These are phyloP conservation scores for Saccharomycopsis olivae DNA, from an alignment of 805 yeast genomes.

Conservation along the genomic window DNA sequence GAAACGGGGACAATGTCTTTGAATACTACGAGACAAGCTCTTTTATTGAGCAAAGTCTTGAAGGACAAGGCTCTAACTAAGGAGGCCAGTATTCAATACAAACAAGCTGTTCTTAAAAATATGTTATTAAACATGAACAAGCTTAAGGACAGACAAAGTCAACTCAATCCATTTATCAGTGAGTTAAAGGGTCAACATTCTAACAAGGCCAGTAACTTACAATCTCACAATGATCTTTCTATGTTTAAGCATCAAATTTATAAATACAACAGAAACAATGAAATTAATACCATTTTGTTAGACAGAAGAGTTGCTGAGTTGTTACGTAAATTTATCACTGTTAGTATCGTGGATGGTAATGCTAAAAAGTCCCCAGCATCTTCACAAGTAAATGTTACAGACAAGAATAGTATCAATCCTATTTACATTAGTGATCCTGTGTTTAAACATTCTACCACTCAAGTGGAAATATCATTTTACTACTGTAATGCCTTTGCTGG, in stretches of 20 bases:
- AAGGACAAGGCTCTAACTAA: too few relatives aligned
- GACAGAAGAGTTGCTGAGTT: constrained; percentile 12
- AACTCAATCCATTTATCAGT: constrained; percentile 2
- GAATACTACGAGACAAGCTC: too few relatives aligned
- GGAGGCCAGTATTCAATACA: too few relatives aligned
- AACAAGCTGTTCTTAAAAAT: constrained; percentile 11
- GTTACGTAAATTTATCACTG: constrained; percentile 9
- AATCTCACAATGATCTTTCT: constrained; percentile 11
- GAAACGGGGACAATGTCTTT: too few relatives aligned
- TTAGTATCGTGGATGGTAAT: constrained; percentile 4
- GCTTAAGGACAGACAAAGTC: constrained; percentile 3
- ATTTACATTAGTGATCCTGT: constrained; percentile 12
- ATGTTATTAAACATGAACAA: constrained; percentile 12
- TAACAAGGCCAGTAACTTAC: constrained; percentile 15
- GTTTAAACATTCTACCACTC: constrained; percentile 11
- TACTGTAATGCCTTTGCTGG: constrained; percentile 8
- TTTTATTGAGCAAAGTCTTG: too few relatives aligned
- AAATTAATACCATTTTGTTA: constrained; percentile 13
- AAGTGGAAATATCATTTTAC: constrained; percentile 14
- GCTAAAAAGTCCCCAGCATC: not conserved
- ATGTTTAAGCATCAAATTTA: constrained; percentile 15
- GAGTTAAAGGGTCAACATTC: constrained; percentile 6
- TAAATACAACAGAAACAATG: constrained; percentile 13
- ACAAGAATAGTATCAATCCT: constrained; percentile 8
- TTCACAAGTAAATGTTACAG: not conserved